Conservation (phyloP, 495 filamentous ascomycete genomes). For the Tuber aestivum region DNA sequence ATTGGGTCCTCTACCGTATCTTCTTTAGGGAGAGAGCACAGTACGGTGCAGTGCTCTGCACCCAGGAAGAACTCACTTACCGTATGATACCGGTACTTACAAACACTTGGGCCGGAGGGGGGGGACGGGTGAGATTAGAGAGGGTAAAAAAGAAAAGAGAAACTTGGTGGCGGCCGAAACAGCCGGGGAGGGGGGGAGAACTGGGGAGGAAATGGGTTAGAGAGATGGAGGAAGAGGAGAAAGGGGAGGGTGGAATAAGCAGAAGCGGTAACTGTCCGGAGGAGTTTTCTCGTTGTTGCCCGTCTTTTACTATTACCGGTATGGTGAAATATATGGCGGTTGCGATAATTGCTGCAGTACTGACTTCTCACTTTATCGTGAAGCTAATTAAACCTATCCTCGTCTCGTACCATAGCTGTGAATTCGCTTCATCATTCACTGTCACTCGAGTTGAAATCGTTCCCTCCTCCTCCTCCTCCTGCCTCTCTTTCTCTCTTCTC, state of each 20-base stretch:
- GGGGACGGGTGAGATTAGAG: neutral
- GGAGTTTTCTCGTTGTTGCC: neutral
- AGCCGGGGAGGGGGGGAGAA: conserved; percentile 12
- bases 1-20: neutral
- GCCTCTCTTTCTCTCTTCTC: neutral
- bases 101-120: too few species aligned
- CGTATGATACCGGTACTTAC: neutral
- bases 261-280: neutral
- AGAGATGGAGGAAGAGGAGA: neutral
- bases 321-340: neutral
- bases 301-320: neutral
- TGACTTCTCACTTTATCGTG: neutral
- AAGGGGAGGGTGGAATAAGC: neutral
- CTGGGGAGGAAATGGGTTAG: neutral
- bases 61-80: neutral
- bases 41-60: neutral
- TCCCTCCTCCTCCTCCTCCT: too few species aligned
- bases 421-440: neutral
- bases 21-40: neutral
- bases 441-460: neutral
- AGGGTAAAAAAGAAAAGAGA: conserved; percentile 7
- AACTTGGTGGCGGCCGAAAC: conserved; percentile 29
- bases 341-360: neutral
- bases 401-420: neutral
- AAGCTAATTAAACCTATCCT: neutral